These are phyloP conservation scores for Musa balbisiana DNA, from an alignment of 202 grass and related monocot species.

Conservation along the genomic window DNA sequence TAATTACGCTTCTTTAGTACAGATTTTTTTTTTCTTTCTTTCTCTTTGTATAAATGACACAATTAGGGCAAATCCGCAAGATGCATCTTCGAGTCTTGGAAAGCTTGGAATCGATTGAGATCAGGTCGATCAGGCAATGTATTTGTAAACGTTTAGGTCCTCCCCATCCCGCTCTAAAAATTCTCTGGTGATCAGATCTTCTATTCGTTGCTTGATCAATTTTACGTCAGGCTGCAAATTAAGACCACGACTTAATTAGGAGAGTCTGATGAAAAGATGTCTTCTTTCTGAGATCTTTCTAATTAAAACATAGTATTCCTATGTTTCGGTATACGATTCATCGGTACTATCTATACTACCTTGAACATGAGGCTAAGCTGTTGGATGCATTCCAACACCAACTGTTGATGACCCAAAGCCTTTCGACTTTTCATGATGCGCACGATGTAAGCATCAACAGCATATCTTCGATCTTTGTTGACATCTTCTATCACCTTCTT, in stretches of 20 bases:
- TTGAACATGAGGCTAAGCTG: slow-evolving; percentile 96
- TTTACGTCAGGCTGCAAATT: slow-evolving; percentile 72
- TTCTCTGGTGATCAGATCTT: slow-evolving; percentile 69
- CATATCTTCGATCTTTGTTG: slow-evolving; percentile 91
- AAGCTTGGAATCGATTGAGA: neutral
- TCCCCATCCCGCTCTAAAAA: slow-evolving; percentile 72
- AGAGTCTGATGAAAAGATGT: no score
- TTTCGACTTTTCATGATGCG: slow-evolving; percentile 96
- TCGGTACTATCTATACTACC: slow-evolving; percentile 43
- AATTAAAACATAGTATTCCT: no score
- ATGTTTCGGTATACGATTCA: no score
- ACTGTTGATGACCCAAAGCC: slow-evolving; percentile 66
- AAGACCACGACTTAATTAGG: neutral
- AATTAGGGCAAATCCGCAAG: no score
- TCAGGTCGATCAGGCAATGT: slow-evolving; percentile 62
- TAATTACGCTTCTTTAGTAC: no score
- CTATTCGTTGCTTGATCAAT: slow-evolving; percentile 73
- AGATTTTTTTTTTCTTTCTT: no score
- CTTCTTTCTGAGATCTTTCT: no score
- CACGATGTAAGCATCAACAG: slow-evolving; percentile 83
- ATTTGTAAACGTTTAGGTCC: slow-evolving; percentile 56
- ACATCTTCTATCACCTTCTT: slow-evolving; percentile 96
- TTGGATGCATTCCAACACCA: slow-evolving; percentile 78
- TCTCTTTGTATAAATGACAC: no score
- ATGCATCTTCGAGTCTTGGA: no score